Evolutionary conservation across 805 yeast genomes (phyloP), one percentile per base, ranked within the genome.

Genomic region (Ogataea populi-albae): DNA sequence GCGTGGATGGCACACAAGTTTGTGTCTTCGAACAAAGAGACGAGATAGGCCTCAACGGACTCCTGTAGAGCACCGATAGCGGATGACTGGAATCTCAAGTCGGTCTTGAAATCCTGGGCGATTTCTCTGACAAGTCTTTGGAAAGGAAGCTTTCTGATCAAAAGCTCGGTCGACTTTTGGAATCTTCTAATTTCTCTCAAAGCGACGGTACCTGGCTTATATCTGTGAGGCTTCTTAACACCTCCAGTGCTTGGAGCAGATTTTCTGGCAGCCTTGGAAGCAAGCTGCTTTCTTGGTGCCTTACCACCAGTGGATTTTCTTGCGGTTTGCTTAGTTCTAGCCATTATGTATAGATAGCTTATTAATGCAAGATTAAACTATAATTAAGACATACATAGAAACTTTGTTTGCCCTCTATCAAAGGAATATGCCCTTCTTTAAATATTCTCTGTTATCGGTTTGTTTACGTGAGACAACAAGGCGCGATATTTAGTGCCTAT

Each of bases 1-100:
- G 98, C 98, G 71, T 91, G 98, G 54, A 88, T 86, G 50, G 98
- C 97, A 73, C 97, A 93, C 74, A 91, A 78, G 76, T 89, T 91
- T 51, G 98, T 93, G 69, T 93, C 98, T 75, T 91, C 98, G 55
- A 91, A 93, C 60, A 91, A 71, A 43, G 96, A 86, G 37, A 91
- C 96, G 57, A 93, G 75, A 78, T 88, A 93, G 60, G 97, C 97
- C 76, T 91, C 98, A 46, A 91, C 96, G 47, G 98, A 89, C 73
- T 93, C 98, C 69, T 91, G 98, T 57, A 91, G 75, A 53, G 98
- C 98, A 71, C 95, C 89, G 51, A 91, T 84, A 50, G 98, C 98
- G 50, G 95, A 85, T 39, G 96, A 85, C 69, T 91, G 97, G 82
- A 93, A 91, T 76, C 96, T 82, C 68, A 88, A 77, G 63, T 85